Conservation (phyloP, 108 stramenopile species). For the Pseudonitzschia multistriata region DNA sequence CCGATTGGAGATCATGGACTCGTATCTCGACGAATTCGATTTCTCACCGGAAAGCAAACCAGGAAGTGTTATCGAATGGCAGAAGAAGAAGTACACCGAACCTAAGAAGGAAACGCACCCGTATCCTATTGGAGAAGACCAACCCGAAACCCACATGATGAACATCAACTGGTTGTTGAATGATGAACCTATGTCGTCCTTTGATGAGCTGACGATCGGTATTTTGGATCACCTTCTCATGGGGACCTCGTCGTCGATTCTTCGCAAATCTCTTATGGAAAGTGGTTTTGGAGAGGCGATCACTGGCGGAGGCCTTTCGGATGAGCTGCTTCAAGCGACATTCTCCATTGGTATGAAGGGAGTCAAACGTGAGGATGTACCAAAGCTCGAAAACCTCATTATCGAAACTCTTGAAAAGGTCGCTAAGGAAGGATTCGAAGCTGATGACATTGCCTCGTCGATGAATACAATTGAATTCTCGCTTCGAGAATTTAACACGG, state of each 20-base stretch:
- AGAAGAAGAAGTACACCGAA: constrained; percentile 63
- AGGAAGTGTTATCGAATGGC: constrained; percentile 63
- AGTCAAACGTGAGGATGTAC: constrained; percentile 73
- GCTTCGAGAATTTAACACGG: constrained; percentile 97
- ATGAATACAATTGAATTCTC: constrained; percentile 96
- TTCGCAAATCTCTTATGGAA: constrained; percentile 90
- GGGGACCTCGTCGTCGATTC: constrained; percentile 89
- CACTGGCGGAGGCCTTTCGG: constrained; percentile 91
- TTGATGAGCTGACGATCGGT: constrained; percentile 82
- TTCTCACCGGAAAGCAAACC: constrained; percentile 67
- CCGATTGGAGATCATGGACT: constrained; percentile 91
- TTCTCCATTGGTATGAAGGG: constrained; percentile 93
- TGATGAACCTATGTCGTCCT: constrained; percentile 72
- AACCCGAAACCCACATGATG: constrained; percentile 84
- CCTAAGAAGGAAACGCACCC: constrained; percentile 50
- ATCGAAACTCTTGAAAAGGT: constrained; percentile 75
- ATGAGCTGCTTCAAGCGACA: constrained; percentile 91
- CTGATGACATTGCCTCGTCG: constrained; percentile 84
- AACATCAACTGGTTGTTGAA: constrained; percentile 95
- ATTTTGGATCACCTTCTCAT: constrained; percentile 91
- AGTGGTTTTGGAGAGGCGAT: constrained; percentile 88
- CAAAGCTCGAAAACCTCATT: constrained; percentile 80
- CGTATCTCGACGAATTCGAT: constrained; percentile 86
- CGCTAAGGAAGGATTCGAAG: constrained; percentile 87
- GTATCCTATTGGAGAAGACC: constrained; percentile 70